Conservation (phyloP, 2,329 filamentous ascomycete genomes). For the Diaporthe longicolla region DNA sequence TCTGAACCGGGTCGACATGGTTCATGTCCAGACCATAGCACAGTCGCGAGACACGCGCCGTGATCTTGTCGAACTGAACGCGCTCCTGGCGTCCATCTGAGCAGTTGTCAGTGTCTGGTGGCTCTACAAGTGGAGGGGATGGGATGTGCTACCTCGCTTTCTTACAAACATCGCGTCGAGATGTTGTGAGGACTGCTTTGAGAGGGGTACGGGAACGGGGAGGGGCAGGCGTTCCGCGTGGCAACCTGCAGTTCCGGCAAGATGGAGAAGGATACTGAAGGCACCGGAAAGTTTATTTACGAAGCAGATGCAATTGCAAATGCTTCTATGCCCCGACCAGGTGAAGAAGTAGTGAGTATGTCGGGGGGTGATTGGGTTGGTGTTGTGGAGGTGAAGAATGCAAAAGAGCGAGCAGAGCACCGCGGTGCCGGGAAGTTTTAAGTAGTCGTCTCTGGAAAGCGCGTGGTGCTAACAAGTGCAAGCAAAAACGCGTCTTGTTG, state of each 20-base stretch:
- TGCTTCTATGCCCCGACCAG: slow-evolving; percentile 8
- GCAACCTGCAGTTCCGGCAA: slow-evolving; percentile 30
- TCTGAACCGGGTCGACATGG: slow-evolving; percentile 97
- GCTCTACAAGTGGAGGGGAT: background rate
- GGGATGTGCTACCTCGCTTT: slow-evolving; percentile 69
- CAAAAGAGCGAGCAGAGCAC: slow-evolving; percentile 17
- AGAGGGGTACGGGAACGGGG: slow-evolving; percentile 1
- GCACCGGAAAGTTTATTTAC: background rate
- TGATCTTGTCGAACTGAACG: slow-evolving; percentile 99
- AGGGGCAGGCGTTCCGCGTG: slow-evolving; percentile 34
- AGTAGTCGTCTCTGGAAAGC: slow-evolving; percentile 41
- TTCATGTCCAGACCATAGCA: slow-evolving; percentile 97
- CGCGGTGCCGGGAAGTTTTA: slow-evolving; percentile 38
- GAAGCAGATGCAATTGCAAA: slow-evolving; percentile 2
- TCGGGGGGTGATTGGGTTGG: background rate
- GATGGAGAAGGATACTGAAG: slow-evolving; percentile 2
- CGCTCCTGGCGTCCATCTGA: slow-evolving; percentile 99
- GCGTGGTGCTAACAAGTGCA: slow-evolving; percentile 36
- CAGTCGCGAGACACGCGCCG: slow-evolving; percentile 94
- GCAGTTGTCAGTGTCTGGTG: slow-evolving; percentile 11
- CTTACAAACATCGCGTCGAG: slow-evolving; percentile 70
- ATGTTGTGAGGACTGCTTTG: slow-evolving; percentile 40
- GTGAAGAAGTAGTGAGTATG: slow-evolving; percentile 7
- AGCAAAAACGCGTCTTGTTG: slow-evolving; percentile 39
- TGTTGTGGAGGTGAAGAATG: slow-evolving; percentile 31